Conservation (phyloP, 768 basidiomycete genomes). For the Rhodocollybia butyracea region DNA sequence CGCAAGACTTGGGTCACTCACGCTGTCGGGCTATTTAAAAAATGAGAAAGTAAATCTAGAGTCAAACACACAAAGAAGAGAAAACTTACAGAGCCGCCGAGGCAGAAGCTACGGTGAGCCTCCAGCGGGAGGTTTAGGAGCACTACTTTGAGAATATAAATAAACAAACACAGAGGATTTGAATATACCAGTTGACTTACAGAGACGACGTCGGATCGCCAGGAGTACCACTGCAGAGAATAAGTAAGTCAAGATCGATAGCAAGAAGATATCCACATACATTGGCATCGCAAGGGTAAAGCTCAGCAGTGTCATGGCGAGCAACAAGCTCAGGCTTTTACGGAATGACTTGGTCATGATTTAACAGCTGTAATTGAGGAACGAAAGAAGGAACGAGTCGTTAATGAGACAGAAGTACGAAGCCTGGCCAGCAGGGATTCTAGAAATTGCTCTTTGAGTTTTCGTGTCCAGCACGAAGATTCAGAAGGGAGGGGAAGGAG, state of each 20-base stretch:
- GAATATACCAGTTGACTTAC: too few relatives aligned
- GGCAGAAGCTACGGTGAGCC: too few relatives aligned
- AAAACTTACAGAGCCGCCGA: too few relatives aligned
- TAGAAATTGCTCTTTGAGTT: background rate
- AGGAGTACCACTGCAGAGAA: background rate
- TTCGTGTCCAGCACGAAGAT: background rate
- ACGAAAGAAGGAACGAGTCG: background rate
- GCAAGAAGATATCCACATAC: background rate
- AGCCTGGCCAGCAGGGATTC: constrained; percentile 1
- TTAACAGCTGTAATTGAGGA: background rate
- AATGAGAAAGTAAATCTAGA: too few relatives aligned
- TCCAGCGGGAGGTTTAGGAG: too few relatives aligned
- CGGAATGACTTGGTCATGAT: background rate
- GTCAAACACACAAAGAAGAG: too few relatives aligned
- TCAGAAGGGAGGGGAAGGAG: background rate
- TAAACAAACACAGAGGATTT: too few relatives aligned
- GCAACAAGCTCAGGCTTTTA: background rate
- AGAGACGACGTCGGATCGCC: background rate
- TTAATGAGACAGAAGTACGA: background rate
- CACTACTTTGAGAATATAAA: too few relatives aligned
- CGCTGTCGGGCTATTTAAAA: too few relatives aligned
- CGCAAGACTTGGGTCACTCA: too few relatives aligned
- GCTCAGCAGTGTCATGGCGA: background rate
- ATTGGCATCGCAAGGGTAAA: background rate
- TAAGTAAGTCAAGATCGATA: background rate